Conservation (phyloP, 345 rosid species). For the Luvunga scandens region DNA sequence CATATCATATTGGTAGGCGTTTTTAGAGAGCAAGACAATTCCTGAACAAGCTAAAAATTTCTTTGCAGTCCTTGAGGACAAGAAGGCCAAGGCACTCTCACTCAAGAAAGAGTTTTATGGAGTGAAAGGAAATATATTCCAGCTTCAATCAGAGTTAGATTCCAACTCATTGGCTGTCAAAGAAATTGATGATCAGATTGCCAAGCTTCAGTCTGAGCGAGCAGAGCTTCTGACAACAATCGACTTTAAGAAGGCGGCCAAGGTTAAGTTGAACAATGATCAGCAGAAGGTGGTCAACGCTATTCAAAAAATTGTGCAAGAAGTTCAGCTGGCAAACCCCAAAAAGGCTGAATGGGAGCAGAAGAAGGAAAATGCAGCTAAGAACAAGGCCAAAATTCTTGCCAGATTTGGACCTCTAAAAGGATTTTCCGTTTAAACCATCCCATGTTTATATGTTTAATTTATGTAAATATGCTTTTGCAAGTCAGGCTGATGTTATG, state of each 20-base stretch:
- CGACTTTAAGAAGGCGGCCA: conserved; percentile 38
- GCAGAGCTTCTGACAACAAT: conserved; percentile 34
- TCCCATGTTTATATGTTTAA: neutral
- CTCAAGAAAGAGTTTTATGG: conserved; percentile 58
- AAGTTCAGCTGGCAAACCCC: conserved; percentile 55
- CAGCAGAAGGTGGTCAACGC: conserved; percentile 50
- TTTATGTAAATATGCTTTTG: neutral
- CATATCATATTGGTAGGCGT: conserved; percentile 48
- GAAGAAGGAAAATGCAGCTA: conserved; percentile 47
- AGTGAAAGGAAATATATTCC: conserved; percentile 43
- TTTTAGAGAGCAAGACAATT: conserved; percentile 42
- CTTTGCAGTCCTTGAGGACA: conserved; percentile 45
- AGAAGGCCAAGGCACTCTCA: conserved; percentile 53
- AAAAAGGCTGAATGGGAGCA: conserved; percentile 48
- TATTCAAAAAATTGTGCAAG: conserved; percentile 48
- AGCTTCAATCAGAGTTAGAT: conserved; percentile 51
- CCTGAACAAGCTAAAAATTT: conserved; percentile 41
- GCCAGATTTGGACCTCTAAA: conserved; percentile 52
- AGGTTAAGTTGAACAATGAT: conserved; percentile 35
- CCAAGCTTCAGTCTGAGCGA: conserved; percentile 43
- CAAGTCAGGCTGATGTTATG: neutral
- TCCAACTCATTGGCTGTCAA: conserved; percentile 33
- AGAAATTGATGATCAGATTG: conserved; percentile 58
- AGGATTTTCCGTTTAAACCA: conserved; percentile 39
- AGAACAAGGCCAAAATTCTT: conserved; percentile 51